phyloP scores from a whole-genome alignment of 148 eudicot species.

The Heliamphora exappendiculata region DNA sequence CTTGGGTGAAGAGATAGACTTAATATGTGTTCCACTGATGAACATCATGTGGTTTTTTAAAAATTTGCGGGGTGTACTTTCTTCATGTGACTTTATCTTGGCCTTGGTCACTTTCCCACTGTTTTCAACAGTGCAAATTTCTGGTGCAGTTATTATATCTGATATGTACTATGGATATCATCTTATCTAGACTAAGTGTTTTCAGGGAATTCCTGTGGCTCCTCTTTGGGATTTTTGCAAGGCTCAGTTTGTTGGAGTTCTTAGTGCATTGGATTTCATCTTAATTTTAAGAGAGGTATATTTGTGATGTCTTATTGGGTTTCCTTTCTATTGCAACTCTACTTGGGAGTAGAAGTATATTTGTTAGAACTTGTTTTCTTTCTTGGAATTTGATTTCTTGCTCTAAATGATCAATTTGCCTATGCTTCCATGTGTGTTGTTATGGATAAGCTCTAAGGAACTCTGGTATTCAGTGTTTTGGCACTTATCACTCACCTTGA shows the following conservation, averaged over 20 bases:
- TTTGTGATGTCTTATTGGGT: neutral
- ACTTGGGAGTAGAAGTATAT: neutral
- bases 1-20: neutral
- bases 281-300: conserved; percentile 86
- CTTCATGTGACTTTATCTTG: neutral
- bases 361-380: neutral
- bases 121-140: neutral
- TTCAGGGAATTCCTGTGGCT: conserved; percentile 81
- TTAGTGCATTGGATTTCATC: conserved; percentile 84
- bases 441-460: neutral
- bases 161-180: conserved; percentile 11
- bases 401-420: neutral
- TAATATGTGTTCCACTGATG: neutral
- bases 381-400: neutral
- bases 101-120: neutral
- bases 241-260: conserved; percentile 82
- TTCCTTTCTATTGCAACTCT: neutral
- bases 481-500: neutral
- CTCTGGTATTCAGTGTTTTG: neutral
- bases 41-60: neutral
- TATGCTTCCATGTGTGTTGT: neutral
- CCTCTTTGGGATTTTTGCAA: conserved; percentile 84
- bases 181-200: conserved; percentile 17
- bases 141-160: neutral
- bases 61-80: neutral